Base-by-base conservation (phyloP, 108 stramenopile genomes). In the Skeletonema tropicum region DNA sequence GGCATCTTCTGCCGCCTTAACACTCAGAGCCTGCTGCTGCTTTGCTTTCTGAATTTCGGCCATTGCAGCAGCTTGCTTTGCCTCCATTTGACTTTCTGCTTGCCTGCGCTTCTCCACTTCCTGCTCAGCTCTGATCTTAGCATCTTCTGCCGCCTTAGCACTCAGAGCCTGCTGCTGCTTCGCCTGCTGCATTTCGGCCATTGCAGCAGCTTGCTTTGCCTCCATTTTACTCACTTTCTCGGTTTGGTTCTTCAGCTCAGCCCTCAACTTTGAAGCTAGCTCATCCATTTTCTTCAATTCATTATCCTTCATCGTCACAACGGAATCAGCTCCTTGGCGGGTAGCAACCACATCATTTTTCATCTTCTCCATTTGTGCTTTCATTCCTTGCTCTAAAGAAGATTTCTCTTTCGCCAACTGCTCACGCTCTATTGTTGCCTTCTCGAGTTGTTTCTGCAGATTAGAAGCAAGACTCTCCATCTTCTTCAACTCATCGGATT, bases 371-470 rank as follows among this genome's bases (percentile, higher is more conserved):
- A 73, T 31, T 26, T 73, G 39, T 15, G 52, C 62, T 35, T 36
- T 12, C 70, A 71, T 71, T 45, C 38, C 36, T 12, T 32, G 15
- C 42, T 71, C 70, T 19, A 71, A 17, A 32, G 70, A 60, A 48
- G 70, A 57, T 41, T 71, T 71, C 45, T 71, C 70, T 60, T 79
- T 73, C 19, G 60, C 26, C 15, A 79, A 39, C 59, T 73, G 72
- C 72, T 62, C 63, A 42, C 58, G 38, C 9, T 58, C 6, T 13
- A 60, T 29, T 2, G 12, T 19, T 17, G 17, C 48, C 48, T 4
- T 49, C 48, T 49, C 48, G 0, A 49, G n/a, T 6, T 49, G 38
- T 29, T 60, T 70, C 42, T 7, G 58, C 59, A 59, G 39, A 57
- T 39, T 19, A 58, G 57, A 26, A 42, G 42, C 38, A 39, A 36